Percentiles rank a stretch among this genome's conserved stretches.
Conservation (phyloP, 1,284 basidiomycete genomes). For the Athelia psychrophila region DNA sequence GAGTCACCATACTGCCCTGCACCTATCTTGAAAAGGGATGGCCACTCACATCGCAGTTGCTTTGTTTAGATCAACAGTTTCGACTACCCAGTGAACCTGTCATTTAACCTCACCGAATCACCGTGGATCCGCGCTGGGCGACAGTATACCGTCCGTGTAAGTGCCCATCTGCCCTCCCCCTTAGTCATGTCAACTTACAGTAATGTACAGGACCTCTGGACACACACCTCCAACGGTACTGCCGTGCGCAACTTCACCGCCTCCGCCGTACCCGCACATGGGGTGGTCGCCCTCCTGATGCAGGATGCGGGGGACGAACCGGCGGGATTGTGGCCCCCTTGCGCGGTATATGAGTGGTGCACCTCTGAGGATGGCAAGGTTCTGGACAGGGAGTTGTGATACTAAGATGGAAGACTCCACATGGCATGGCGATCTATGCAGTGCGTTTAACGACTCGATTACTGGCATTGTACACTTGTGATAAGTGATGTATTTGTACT, state of each 20-base stretch:
- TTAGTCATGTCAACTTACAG: background rate
- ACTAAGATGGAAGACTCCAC: background rate
- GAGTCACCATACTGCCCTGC: constrained; percentile 8
- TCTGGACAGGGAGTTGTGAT: constrained; percentile 15
- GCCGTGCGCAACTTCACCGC: constrained; percentile 62
- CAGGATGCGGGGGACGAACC: constrained; percentile 68
- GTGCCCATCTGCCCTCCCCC: constrained; percentile 19
- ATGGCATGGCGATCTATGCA: background rate
- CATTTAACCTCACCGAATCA: constrained; percentile 64
- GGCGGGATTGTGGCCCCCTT: constrained; percentile 43
- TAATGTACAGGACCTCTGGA: constrained; percentile 56
- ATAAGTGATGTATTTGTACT: no score
- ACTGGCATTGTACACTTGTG: no score
- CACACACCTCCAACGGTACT: constrained; percentile 66
- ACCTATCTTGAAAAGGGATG: no score
- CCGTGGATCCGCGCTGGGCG: constrained; percentile 68
- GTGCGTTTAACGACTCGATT: no score
- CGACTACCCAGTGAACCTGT: constrained; percentile 51
- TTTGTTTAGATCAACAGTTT: constrained; percentile 44
- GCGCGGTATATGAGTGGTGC: constrained; percentile 44
- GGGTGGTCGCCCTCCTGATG: constrained; percentile 65
- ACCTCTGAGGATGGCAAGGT: constrained; percentile 26
- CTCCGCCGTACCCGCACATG: constrained; percentile 56
- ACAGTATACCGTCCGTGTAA: constrained; percentile 57
- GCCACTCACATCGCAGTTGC: background rate